Percentiles rank a stretch among this genome's conserved stretches.
Conservation (phyloP, 1,139 yeast genomes). For the Ogataea hybrid region DNA sequence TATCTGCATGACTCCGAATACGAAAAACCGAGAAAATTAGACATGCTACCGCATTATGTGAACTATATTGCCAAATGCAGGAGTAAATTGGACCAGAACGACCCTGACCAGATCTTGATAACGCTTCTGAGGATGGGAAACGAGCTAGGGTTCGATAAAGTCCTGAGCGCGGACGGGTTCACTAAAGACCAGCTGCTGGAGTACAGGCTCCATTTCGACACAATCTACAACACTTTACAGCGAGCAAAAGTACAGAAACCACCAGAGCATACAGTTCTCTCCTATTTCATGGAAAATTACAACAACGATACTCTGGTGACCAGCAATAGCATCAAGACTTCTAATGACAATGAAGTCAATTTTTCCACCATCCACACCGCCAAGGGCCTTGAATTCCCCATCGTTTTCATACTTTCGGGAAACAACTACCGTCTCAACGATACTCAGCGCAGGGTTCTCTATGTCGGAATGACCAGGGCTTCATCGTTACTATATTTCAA, state of each 20-base stretch:
- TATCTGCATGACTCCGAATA: constrained; percentile 14
- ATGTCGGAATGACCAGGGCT: constrained; percentile 69
- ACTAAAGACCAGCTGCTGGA: constrained; percentile 13
- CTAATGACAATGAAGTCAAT: constrained; percentile 35
- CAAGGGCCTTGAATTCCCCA: constrained; percentile 70
- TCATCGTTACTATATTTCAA: constrained; percentile 47
- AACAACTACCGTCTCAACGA: constrained; percentile 26
- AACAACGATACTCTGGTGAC: constrained; percentile 39
- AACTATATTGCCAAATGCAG: constrained; percentile 18
- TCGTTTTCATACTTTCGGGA: constrained; percentile 54
- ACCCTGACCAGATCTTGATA: constrained; percentile 31
- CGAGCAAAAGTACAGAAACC: constrained; percentile 14
- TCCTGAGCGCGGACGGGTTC: constrained; percentile 15
- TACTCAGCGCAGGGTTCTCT: constrained; percentile 41
- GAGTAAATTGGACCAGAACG: constrained; percentile 24
- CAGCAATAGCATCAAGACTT: constrained; percentile 23
- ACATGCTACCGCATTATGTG: constrained; percentile 18
- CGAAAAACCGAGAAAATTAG: constrained; percentile 8
- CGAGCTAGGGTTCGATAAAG: constrained; percentile 30
- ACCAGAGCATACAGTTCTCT: constrained; percentile 25
- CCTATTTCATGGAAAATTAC: constrained; percentile 46
- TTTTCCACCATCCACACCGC: constrained; percentile 69
- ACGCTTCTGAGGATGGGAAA: constrained; percentile 27
- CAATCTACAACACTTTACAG: constrained; percentile 20
- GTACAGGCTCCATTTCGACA: constrained; percentile 18